Evolutionary conservation across 2,329 filamentous ascomycete species (phyloP), one percentile per base, ranked within the genome.

Genomic region (Bisporella sp.): DNA sequence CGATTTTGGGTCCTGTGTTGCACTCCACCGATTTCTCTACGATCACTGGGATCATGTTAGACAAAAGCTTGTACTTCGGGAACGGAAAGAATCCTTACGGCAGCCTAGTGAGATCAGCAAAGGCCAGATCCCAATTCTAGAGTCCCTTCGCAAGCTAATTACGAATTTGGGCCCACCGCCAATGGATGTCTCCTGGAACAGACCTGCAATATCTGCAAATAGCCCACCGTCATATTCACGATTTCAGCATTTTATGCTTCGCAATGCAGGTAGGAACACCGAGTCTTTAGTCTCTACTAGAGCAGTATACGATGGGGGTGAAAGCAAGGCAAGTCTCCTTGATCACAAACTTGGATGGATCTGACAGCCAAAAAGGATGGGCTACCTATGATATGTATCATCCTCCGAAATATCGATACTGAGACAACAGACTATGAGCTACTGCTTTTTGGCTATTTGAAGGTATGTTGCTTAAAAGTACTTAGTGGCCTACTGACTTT

Each of bases 241-340:
- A 29, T 87, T 87, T 57, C 83, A 87, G 57, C 80, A 85, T 56
- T 87, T 87, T 59, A 87, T 87, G 83, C 73, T 87, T 43, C 77
- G 78, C 13, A 85, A 86, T 62, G 82, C 82, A 2, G 82, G 83
- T 56, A 75, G 79, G 37, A 80, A 78, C 57, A 79, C 77, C 0
- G 83, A 85, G 57, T 83, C 81, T 3, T 79, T 83, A 52, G 66
- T 83, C 28, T 82, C 81, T 2, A 78, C 79, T 29, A 74, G 82
- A 28, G 82, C 82, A 30, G 79, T 87, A 9, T 87, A 86, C 60
- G 83, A 87, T 61, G 83, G 83, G 33, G 83, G 83, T 21, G 82
- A 86, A 66, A 85, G 79, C 68, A 85, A 84, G 68, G 78, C 78
- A 59, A 45, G 60, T 51, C 7, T 37, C 21, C 12, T 11, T 31